Percentiles rank a stretch among this genome's conserved stretches.
These are phyloP conservation scores for Pseudovirgaria hyperparasitica DNA, from an alignment of 2,329 filamentous ascomycete genomes.

Conservation along the genomic window DNA sequence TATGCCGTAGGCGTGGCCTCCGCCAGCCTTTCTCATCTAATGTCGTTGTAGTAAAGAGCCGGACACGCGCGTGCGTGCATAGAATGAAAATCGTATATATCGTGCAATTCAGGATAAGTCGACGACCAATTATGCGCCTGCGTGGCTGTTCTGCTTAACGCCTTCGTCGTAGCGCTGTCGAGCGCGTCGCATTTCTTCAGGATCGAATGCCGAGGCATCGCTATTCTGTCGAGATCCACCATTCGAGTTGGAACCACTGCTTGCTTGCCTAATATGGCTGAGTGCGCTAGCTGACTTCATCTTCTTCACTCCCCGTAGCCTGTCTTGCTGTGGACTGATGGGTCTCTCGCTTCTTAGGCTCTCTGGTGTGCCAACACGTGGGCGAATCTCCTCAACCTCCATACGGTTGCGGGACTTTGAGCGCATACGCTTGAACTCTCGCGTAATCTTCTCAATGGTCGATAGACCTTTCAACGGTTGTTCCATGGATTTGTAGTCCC, in stretches of 20 bases:
- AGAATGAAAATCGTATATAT: no score
- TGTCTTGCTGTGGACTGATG: slow-evolving; percentile 13
- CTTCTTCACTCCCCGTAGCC: slow-evolving; percentile 21
- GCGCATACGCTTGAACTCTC: slow-evolving; percentile 46
- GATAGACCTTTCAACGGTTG: slow-evolving; percentile 26
- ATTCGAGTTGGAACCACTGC: slow-evolving; percentile 18
- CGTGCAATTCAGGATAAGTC: slow-evolving; percentile 1
- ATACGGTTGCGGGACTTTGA: slow-evolving; percentile 35
- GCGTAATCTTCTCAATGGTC: slow-evolving; percentile 46
- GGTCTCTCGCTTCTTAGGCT: slow-evolving; percentile 9
- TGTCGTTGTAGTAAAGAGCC: no score
- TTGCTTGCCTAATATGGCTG: slow-evolving; percentile 17
- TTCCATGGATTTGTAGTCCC: slow-evolving; percentile 8
- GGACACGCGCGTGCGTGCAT: no score
- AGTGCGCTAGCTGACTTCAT: slow-evolving; percentile 17
- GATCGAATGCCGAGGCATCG: slow-evolving; percentile 19
- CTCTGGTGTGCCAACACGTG: slow-evolving; percentile 16
- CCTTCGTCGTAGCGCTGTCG: slow-evolving; percentile 24
- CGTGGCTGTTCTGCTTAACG: no score
- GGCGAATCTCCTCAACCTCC: slow-evolving; percentile 38
- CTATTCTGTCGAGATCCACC: slow-evolving; percentile 19
- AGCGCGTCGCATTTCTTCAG: slow-evolving; percentile 23
- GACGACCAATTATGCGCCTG: slow-evolving; percentile 3
- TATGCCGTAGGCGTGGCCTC: no score
- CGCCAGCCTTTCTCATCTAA: no score